Conservation (phyloP, 257 asterid species). For the Osmanthus fragrans region DNA sequence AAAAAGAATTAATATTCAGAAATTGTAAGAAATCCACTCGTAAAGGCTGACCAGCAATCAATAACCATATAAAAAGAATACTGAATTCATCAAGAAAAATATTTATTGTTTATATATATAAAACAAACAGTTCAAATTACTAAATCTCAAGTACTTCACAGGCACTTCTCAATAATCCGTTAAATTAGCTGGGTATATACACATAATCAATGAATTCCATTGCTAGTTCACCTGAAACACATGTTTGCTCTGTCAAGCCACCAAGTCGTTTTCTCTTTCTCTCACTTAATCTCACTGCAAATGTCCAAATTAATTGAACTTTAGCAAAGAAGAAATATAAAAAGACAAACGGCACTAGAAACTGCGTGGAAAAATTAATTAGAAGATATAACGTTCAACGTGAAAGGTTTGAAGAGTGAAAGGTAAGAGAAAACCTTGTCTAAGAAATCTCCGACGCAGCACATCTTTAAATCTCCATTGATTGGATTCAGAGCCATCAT, state of each 20-base stretch:
- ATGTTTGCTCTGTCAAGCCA: constrained; percentile 27
- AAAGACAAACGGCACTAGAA: constrained; percentile 10
- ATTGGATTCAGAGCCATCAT: constrained; percentile 37
- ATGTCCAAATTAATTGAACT: neutral
- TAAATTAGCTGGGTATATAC: neutral
- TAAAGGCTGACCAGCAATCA: neutral
- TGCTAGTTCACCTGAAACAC: constrained; percentile 50
- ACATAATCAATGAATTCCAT: neutral
- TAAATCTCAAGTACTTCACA: constrained; percentile 1
- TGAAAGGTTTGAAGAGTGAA: neutral
- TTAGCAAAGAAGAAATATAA: neutral
- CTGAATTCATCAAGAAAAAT: neutral
- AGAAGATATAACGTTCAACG: neutral
- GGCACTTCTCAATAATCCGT: neutral
- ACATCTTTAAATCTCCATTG: constrained; percentile 55
- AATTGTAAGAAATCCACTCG: neutral
- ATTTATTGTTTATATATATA: neutral
- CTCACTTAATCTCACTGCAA: constrained; percentile 71
- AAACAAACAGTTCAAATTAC: neutral
- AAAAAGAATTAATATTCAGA: neutral
- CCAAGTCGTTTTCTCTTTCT: constrained; percentile 56
- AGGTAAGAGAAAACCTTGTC: constrained; percentile 63
- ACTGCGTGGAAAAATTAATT: neutral
- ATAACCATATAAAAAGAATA: neutral
- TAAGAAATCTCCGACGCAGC: constrained; percentile 79